Base-by-base conservation (phyloP, 225 moss, liverwort and hornwort species). In the Marchantia paleacea region DNA sequence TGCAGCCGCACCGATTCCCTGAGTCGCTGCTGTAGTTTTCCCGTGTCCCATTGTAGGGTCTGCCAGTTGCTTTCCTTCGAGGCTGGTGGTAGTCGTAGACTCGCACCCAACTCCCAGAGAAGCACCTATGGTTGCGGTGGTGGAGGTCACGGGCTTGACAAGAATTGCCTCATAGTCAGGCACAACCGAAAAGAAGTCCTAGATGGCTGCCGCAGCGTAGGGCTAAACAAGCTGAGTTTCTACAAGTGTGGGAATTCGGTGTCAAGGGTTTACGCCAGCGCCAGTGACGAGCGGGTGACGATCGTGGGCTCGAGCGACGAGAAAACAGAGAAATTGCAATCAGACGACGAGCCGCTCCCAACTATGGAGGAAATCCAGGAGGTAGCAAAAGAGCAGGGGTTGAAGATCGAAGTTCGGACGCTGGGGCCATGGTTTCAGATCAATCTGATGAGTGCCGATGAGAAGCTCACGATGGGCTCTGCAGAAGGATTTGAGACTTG, bases 301-400 rank as follows among this genome's bases (percentile, higher is more conserved):
- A 39, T 39, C 39, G 39, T 39, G 39, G 75, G 30, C 75, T 57
- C 57, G 7, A 29, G 31, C 15, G 77, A 78, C 63, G 73, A 22
- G 51, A 25, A 14, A 50, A 14, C 2, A 73, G 76, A 58, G 29
- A 4, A 30, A 39, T 0, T 30, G 22, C 19, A 61, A 49, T 16
- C 12, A 12, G 78, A 72, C 20, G 77, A 58, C 10, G 82, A 76
- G 12, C 12, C 58, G 15, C 87, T 97, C 0, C 97, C 95, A 11
- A 91, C 92, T 7, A 92, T 94, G 89, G 88, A 88, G 78, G 95
- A 94, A 1, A 99, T 99, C 31, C 69, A 94, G 16, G 89, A 87
- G 25, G 81, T 86, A 19, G 97, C 97, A 55, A 78, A 76, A 25
- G 91, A 91, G 85, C 84, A 79, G 66, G 99, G 94, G 12, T 22